A percentile compares a stretch with the other conserved stretches of the same genome.
These are phyloP conservation scores for Dipodascopsis uninucleata DNA, from an alignment of 805 yeast genomes.

Conservation along the genomic window DNA sequence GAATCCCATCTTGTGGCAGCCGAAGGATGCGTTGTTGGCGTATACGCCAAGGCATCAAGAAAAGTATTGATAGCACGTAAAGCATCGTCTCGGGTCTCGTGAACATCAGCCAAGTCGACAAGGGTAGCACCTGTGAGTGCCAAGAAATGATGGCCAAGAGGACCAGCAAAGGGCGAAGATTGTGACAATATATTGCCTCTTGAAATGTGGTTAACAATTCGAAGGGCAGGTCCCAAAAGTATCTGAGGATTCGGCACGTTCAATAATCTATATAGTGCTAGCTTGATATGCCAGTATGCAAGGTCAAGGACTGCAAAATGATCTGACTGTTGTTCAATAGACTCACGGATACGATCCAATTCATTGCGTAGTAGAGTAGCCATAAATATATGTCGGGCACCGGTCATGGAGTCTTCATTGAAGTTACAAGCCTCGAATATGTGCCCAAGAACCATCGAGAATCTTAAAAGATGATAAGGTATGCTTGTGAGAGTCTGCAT, in stretches of 20 bases:
- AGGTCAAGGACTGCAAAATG: slow-evolving; percentile 20
- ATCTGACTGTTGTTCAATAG: slow-evolving; percentile 30
- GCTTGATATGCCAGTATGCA: slow-evolving; percentile 26
- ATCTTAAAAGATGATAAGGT: slow-evolving; percentile 23
- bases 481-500: slow-evolving; percentile 13
- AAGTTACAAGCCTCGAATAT: slow-evolving; percentile 16
- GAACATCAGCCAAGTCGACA: slow-evolving; percentile 21
- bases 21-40: neutral
- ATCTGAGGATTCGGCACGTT: slow-evolving; percentile 22
- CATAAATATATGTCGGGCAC: slow-evolving; percentile 7
- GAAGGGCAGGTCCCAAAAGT: slow-evolving; percentile 26
- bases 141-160: slow-evolving; percentile 28
- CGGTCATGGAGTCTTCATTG: slow-evolving; percentile 9
- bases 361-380: slow-evolving; percentile 25
- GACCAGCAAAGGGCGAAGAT: slow-evolving; percentile 16
- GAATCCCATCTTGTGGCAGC: too few relatives aligned
- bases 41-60: slow-evolving; percentile 1
- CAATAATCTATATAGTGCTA: slow-evolving; percentile 21
- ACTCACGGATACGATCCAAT: slow-evolving; percentile 29
- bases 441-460: slow-evolving; percentile 30
- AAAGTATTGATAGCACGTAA: slow-evolving; percentile 14
- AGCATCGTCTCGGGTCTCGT: slow-evolving; percentile 27
- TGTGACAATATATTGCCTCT: neutral
- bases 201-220: slow-evolving; percentile 12
- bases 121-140: slow-evolving; percentile 27